Evolutionary conservation across 148 eudicot genomes (phyloP).

Genomic region (Polygonum maritimum): DNA sequence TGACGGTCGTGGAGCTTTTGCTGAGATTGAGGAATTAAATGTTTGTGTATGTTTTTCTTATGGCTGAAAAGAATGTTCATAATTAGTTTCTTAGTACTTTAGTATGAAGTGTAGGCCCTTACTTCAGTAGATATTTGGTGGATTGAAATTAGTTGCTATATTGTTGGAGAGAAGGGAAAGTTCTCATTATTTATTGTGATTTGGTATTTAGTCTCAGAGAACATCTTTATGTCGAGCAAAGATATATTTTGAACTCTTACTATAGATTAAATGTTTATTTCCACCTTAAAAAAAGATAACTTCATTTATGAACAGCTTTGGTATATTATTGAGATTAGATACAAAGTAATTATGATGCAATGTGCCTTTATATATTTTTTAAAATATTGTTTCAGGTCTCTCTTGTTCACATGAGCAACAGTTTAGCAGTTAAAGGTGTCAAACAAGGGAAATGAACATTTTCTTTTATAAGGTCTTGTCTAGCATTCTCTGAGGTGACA

Average conservation of each 20-base stretch:
- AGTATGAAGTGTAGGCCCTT: not conserved
- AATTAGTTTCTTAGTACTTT: no score
- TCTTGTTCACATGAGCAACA: conserved; percentile 59
- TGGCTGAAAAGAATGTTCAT: no score
- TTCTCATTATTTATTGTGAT: no score
- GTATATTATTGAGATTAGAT: not conserved
- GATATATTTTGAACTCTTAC: no score
- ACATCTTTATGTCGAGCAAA: no score
- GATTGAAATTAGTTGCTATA: not conserved
- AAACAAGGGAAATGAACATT: conserved; percentile 26
- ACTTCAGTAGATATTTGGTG: not conserved
- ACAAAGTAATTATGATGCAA: not conserved
- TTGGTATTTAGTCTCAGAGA: no score
- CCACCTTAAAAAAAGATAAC: no score
- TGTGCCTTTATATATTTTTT: not conserved
- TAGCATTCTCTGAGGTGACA: conserved; percentile 69
- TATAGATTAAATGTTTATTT: no score
- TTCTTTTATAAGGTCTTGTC: conserved; percentile 52
- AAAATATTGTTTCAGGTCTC: conserved; percentile 40
- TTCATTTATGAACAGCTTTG: not conserved
- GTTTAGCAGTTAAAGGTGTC: conserved; percentile 38
- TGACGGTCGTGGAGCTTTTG: conserved; percentile 66
- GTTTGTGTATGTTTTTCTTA: no score
- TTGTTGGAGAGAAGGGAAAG: not conserved
- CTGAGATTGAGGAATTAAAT: conserved; percentile 44